Conservation (phyloP, 495 filamentous ascomycete species). For the Xylaria sp. region DNA sequence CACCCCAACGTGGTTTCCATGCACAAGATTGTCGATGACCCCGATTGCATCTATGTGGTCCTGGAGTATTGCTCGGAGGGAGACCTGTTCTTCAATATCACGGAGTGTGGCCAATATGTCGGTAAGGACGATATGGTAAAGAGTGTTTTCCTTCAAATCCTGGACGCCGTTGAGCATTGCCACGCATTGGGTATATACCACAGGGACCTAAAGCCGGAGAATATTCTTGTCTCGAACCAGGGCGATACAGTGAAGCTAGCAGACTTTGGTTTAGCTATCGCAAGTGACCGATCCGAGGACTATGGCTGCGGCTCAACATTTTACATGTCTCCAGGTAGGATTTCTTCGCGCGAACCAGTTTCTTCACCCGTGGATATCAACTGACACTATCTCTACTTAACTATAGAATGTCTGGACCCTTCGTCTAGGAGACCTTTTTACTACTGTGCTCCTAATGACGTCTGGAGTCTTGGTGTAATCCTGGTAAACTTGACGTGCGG, state of each 20-base stretch:
- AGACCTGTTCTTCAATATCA: conserved; percentile 96
- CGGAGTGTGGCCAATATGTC: conserved; percentile 89
- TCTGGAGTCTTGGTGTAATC: conserved; percentile 98
- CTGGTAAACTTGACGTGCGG: conserved; percentile 97
- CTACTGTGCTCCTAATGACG: conserved; percentile 91
- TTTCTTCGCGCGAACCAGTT: conserved; percentile 28
- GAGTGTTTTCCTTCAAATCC: conserved; percentile 88
- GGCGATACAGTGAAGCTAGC: conserved; percentile 93
- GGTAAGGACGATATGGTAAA: conserved; percentile 91
- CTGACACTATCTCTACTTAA: conserved; percentile 39
- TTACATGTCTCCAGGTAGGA: conserved; percentile 98
- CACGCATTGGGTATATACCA: conserved; percentile 95
- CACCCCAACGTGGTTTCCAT: conserved; percentile 95
- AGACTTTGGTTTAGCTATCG: conserved; percentile 94
- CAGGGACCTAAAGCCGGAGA: conserved; percentile 97
- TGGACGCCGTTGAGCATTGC: conserved; percentile 97
- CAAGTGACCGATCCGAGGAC: conserved; percentile 82
- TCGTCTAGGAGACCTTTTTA: conserved; percentile 84
- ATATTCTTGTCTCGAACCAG: conserved; percentile 88
- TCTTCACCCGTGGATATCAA: conserved; percentile 31
- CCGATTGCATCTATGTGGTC: conserved; percentile 95
- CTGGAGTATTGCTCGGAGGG: conserved; percentile 98
- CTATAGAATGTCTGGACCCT: conserved; percentile 89
- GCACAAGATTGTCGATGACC: conserved; percentile 89
- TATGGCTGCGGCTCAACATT: conserved; percentile 99